Base-by-base conservation (phyloP, 179 eudicot species). In the Vitellaria paradoxa region DNA sequence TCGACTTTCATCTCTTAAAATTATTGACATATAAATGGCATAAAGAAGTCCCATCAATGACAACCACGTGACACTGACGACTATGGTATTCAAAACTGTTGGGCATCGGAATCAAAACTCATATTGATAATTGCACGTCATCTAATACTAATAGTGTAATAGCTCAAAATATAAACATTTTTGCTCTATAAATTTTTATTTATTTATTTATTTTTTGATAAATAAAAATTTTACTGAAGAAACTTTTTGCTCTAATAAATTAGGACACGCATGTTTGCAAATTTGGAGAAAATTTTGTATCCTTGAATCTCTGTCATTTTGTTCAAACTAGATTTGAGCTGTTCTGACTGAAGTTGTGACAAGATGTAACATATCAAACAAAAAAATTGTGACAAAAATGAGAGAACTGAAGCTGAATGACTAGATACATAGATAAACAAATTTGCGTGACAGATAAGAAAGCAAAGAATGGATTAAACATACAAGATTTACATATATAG, bases 351-450 rank as follows among this genome's bases (percentile, higher is more conserved):
- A 42, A 42, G 45, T 42, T 42, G 45, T 42, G 6, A 42, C 45
- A 42, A 42, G 45, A 42, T 42, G 5, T 42, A 42, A 42, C 6
- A 0, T 42, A 42, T 42, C 45, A 42, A 42, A 42, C 45, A 42
- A 42, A 42, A 42, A 42, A 42, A 2, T 42, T 0, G 45, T 42
- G 45, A 42, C 3, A 42, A 42, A 42, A 49, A 23, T 49, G 18
- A 74, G 9, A 9, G 9, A 62, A 74, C 49, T 23, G 45, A 62
- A 74, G 15, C 56, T 62, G 21, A 45, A 46, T 60, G 30, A 61
- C 76, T 2, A n/a, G 55, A 73, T 13, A 61, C 50, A 60, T 73
- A 55, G 76, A 42, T 74, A 21, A 62, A 40, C 63, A 65, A 15
- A 37, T 65, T 20, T 26, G 47, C 47, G 49, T 53, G n/a, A 65